phyloP scores from a whole-genome alignment of 148 eudicot species.

The Diospyros kaki region DNA sequence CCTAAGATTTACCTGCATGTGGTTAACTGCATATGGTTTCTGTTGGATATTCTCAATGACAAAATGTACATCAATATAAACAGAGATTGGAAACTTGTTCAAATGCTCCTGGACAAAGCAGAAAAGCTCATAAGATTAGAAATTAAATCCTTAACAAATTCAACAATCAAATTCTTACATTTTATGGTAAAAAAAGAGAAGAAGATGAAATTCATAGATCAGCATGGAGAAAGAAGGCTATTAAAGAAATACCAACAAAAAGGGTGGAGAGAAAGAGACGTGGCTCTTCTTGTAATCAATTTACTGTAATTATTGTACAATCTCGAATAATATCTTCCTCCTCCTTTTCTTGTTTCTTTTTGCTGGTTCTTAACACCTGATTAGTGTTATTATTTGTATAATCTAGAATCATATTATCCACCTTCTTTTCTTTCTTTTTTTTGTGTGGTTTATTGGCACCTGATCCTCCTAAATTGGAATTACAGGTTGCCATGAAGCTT shows the following conservation, averaged over 20 bases:
- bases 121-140: background rate
- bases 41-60: background rate
- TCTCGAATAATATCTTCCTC: too few relatives aligned
- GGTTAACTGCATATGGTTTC: background rate
- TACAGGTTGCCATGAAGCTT: slow-evolving; percentile 74
- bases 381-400: too few relatives aligned
- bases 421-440: background rate
- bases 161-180: background rate
- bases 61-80: background rate
- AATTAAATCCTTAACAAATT: background rate
- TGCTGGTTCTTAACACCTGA: too few relatives aligned
- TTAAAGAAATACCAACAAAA: background rate
- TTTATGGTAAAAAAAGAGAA: background rate
- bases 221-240: background rate
- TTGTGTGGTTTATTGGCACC: background rate
- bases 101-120: background rate
- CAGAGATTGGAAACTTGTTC: background rate
- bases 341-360: too few relatives aligned
- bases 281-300: background rate
- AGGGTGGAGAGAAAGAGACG: background rate
- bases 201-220: background rate
- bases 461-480: slow-evolving; percentile 2
- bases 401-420: background rate
- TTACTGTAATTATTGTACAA: background rate
- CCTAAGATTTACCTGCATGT: background rate